Percentiles rank a stretch among this genome's conserved stretches.
These are phyloP conservation scores for Grosmannia clavigera DNA, from an alignment of 2,329 filamentous ascomycete genomes.

Conservation along the genomic window DNA sequence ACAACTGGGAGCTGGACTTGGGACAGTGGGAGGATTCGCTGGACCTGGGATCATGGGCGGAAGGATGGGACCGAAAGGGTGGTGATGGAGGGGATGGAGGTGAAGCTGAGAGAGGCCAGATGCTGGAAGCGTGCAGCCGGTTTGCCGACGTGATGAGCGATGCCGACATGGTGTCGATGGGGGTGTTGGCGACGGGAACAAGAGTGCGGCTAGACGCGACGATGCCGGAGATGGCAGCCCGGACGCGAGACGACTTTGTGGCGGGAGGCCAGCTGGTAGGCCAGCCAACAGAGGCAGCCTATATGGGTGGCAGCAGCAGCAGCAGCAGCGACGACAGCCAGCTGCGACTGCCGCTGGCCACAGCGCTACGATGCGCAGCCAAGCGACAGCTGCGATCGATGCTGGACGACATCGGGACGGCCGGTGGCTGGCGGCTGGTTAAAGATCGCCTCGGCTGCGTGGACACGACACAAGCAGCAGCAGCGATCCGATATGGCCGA, in stretches of 20 bases:
- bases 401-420: not conserved
- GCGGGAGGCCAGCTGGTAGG: conserved; percentile 37
- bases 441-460: conserved; percentile 12
- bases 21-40: conserved; percentile 40
- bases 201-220: conserved; percentile 46
- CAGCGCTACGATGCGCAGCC: conserved; percentile 21
- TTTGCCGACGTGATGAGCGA: conserved; percentile 51
- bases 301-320: conserved; percentile 16
- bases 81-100: no score
- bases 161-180: conserved; percentile 46
- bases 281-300: conserved; percentile 22
- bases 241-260: conserved; percentile 37
- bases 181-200: conserved; percentile 30
- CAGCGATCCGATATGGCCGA: conserved; percentile 21
- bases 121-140: conserved; percentile 38
- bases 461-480: conserved; percentile 21
- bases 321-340: not conserved
- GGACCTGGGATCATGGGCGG: conserved; percentile 26
- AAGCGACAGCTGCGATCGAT: conserved; percentile 17
- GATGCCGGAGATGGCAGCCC: conserved; percentile 39
- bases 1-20: conserved; percentile 54
- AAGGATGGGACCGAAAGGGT: conserved; percentile 1
- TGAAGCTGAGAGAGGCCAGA: conserved; percentile 14
- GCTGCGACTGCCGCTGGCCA: conserved; percentile 19
- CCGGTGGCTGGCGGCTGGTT: not conserved